Base-by-base conservation (phyloP, 2,329 filamentous ascomycete genomes). In the Phaeosphaeria sp. region DNA sequence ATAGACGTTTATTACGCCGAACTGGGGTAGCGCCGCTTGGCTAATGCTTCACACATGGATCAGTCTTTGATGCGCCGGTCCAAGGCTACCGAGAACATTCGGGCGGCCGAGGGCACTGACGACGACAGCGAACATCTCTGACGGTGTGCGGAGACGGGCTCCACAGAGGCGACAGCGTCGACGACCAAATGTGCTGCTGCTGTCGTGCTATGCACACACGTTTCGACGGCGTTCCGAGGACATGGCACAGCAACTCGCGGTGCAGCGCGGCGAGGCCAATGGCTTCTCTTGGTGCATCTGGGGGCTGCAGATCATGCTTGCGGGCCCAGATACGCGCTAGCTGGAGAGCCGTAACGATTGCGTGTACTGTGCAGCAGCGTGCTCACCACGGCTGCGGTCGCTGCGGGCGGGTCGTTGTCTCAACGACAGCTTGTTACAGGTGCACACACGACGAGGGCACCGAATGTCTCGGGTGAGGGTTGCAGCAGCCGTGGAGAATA, bases 321-420 rank as follows among this genome's bases (percentile, higher is more conserved):
- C 15, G 36, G 8, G 15, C 36, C 36, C 13, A 15, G 52, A 57
- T 59, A 56, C 63, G 59, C 57, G 43, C 59, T 67, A 39, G 15
- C 13, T 39, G 36, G 36, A 53, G 45, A 52, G 44, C 48, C 55
- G 50, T 68, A 68, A 67, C 66, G 67, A 69, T 69, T 68, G 63
- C 67, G 61, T 53, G 62, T 55, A 53, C 53, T 45, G 52, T 47
- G 43, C 43, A 24, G 24, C 24, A n/a, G 24, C 15, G 20, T n/a
- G 25, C 24, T 36, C 7, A 9, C 3, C 9, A 9, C n/a, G 27
- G 27, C 44, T 39, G 36, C 5, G 17, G 36, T 15, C 36, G 36
- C n/a, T 39, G 36, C 17, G 15, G 15, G 15, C 7, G 36, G n/a
- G 36, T 13, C 36, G 36, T 36, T 39, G 36, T 39, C 36, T 39